Evolutionary conservation across 768 basidiomycete genomes (phyloP).

Genomic region (Boletus vinaceobasis): DNA sequence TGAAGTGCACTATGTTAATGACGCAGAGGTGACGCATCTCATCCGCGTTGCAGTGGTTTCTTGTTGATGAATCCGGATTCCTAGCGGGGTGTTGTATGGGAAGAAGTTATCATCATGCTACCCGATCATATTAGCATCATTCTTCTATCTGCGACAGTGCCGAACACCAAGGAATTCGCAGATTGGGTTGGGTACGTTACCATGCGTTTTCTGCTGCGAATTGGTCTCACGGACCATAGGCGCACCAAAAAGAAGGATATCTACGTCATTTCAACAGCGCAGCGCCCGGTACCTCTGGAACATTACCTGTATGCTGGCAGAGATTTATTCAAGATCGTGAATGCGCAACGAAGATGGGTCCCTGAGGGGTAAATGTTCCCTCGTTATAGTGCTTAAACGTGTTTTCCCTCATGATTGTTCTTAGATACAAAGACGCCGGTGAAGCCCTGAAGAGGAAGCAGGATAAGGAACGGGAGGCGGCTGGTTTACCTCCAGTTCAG

Average conservation of each 20-base stretch:
- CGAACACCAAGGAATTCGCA: conserved; percentile 97
- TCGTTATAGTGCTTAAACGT: neutral
- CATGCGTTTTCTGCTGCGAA: conserved; percentile 5
- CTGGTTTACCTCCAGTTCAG: conserved; percentile 84
- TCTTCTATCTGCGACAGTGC: conserved; percentile 93
- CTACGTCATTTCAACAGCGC: conserved; percentile 95
- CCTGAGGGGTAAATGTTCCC: conserved; percentile 59
- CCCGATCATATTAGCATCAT: conserved; percentile 99
- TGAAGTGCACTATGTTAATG: conserved; percentile 99
- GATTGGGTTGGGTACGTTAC: conserved; percentile 93
- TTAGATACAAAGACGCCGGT: conserved; percentile 84
- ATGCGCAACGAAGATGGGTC: conserved; percentile 69
- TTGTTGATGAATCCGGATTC: conserved; percentile 14
- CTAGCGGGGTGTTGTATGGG: conserved; percentile 98
- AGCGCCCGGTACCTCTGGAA: conserved; percentile 94
- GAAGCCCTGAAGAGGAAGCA: conserved; percentile 91
- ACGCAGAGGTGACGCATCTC: conserved; percentile 73
- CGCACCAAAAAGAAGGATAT: conserved; percentile 99
- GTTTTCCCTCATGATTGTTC: conserved; percentile 2
- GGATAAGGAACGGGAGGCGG: conserved; percentile 96
- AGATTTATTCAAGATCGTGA: conserved; percentile 90
- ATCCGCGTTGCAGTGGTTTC: neutral
- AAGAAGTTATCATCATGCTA: conserved; percentile 99
- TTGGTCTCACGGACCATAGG: conserved; percentile 38
- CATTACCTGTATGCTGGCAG: conserved; percentile 95